These are phyloP conservation scores for Plasmodium ovale DNA, from an alignment of 169 alveolate genomes.

Conservation along the genomic window DNA sequence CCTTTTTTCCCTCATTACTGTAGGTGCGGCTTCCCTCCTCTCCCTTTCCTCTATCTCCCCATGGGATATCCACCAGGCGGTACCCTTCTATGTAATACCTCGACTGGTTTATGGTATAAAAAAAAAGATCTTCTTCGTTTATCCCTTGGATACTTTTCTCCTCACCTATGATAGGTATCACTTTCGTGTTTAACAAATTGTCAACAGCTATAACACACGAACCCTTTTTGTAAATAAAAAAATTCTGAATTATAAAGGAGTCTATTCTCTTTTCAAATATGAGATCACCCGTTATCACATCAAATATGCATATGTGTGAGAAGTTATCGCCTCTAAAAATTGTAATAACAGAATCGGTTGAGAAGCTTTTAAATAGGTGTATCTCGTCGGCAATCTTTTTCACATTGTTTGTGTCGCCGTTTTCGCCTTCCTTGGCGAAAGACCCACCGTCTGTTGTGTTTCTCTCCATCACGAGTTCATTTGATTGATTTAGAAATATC, in stretches of 20 bases:
- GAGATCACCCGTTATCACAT: constrained; percentile 39
- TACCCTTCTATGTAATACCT: constrained; percentile 37
- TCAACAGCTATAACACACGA: constrained; percentile 32
- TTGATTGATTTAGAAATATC: constrained; percentile 6
- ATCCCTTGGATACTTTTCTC: neutral
- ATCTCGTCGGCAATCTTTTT: neutral
- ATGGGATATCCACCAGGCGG: neutral
- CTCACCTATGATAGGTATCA: constrained; percentile 2
- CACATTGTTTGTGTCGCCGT: neutral
- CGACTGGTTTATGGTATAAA: constrained; percentile 38
- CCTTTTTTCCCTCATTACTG: neutral
- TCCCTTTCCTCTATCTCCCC: neutral
- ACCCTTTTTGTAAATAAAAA: constrained; percentile 20
- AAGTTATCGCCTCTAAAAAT: constrained; percentile 28
- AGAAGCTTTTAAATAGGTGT: constrained; percentile 45
- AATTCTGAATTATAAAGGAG: constrained; percentile 34
- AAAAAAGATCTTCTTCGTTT: constrained; percentile 32
- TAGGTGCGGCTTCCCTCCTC: neutral
- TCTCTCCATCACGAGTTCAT: neutral
- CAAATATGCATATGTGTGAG: constrained; percentile 53
- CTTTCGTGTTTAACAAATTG: constrained; percentile 19
- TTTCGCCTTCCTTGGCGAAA: neutral
- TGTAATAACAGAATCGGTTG: constrained; percentile 47
- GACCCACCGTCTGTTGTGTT: too few relatives aligned
- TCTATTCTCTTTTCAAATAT: constrained; percentile 57